Evolutionary conservation across 1,284 basidiomycete species (phyloP).

Genomic region (Rhodofomes roseus): DNA sequence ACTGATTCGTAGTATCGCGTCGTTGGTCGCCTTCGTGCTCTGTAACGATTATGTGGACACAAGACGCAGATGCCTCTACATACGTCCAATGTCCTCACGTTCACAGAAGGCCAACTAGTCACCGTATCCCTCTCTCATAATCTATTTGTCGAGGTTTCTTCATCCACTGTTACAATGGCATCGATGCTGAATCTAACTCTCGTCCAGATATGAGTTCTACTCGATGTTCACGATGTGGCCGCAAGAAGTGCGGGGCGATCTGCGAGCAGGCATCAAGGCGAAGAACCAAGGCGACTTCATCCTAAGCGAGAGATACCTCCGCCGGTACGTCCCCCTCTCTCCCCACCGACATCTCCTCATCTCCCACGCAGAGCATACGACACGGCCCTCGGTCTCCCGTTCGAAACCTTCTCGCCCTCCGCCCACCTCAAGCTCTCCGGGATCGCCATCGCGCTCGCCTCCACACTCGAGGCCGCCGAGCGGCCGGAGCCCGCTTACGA

Average conservation of each 20-base stretch:
- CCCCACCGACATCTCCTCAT: neutral
- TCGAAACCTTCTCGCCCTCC: constrained; percentile 43
- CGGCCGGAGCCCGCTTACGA: constrained; percentile 49
- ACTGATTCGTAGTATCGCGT: too few relatives aligned
- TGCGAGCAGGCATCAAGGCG: constrained; percentile 62
- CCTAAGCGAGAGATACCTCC: constrained; percentile 51
- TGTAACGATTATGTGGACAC: too few relatives aligned
- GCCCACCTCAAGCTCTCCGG: constrained; percentile 70
- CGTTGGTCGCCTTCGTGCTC: too few relatives aligned
- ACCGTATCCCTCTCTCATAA: too few relatives aligned
- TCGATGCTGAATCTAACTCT: too few relatives aligned
- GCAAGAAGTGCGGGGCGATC: constrained; percentile 53
- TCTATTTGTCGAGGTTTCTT: too few relatives aligned
- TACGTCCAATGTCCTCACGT: too few relatives aligned
- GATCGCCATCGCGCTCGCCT: constrained; percentile 62
- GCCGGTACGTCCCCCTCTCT: constrained; percentile 39
- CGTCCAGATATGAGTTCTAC: constrained; percentile 58
- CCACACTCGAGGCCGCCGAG: constrained; percentile 50
- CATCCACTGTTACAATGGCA: too few relatives aligned
- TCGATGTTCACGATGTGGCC: constrained; percentile 64
- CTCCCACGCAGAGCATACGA: constrained; percentile 52
- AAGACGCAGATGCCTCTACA: too few relatives aligned
- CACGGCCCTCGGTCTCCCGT: constrained; percentile 46
- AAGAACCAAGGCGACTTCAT: constrained; percentile 57
- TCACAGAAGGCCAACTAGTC: too few relatives aligned